Base-by-base conservation (phyloP, 2,329 filamentous ascomycete genomes). In the Exophiala oligosperma region DNA sequence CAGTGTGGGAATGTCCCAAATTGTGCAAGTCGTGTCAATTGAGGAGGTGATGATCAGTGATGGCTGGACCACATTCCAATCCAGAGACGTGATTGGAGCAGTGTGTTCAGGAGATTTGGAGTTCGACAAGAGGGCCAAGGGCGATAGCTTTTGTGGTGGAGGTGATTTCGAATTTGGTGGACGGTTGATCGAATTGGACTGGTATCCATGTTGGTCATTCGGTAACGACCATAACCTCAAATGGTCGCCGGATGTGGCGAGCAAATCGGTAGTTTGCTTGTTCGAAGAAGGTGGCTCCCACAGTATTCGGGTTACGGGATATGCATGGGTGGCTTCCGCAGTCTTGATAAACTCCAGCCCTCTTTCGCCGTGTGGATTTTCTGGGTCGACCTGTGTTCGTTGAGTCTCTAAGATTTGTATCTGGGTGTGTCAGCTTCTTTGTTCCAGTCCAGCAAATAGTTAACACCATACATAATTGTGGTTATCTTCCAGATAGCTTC, bases 71-170 rank as follows among this genome's bases (percentile, higher is more conserved):
- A 91, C 96, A 70, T 99, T 99, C 94, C 94, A 99, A 73, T 99
- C 94, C 48, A 99, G 81, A 14, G 92, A 97, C 1, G 94, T 99
- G 58, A 99, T 84, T 21, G 94, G 94, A 12, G 94, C 94, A 4
- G 94, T 99, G 71, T 99, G 95, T 70, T 99, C 94, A 3, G 94
- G 94, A 0, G 94, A 97, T 77, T 99, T 99, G 29, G 92, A 97
- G 75, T 99, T 99, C 35, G 93, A 97, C 14, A 99, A 81, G 52
- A 99, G 81, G 0, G 94, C 94, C 52, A 99, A 79, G 2, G 94
- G 94, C 4, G 93, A 96, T 46, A 99, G 81, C 74, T 99, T 99
- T 26, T 84, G 81, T n/a, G 74, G 85, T 79, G 74, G 86, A 71
- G 70, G 84, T 71, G 74, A 83, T 67, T 71, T 86, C 72, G 74